Percentiles rank a stretch among this genome's conserved stretches.
Conservation (phyloP, 805 yeast genomes). For the Pichia phayaonensis region DNA sequence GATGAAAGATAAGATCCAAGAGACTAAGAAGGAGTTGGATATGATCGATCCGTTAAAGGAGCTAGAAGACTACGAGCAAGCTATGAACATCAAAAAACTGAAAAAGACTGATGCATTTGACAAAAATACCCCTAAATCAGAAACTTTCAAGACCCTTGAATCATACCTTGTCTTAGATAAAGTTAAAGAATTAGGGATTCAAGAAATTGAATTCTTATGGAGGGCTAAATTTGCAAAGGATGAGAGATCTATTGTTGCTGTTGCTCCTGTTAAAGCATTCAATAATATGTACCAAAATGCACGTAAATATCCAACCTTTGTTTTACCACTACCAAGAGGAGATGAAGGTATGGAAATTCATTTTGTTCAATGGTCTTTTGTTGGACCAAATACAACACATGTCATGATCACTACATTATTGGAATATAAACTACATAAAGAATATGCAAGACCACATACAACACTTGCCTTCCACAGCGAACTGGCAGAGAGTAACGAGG, state of each 20-base stretch:
- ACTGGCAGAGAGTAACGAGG: conserved; percentile 45
- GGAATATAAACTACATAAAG: conserved; percentile 84
- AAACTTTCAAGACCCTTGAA: conserved; percentile 63
- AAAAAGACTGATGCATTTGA: conserved; percentile 30
- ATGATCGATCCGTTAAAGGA: conserved; percentile 65
- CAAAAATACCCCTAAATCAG: conserved; percentile 24
- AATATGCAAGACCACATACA: conserved; percentile 92
- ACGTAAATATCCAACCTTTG: conserved; percentile 68
- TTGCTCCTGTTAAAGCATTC: conserved; percentile 50
- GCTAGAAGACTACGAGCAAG: conserved; percentile 41
- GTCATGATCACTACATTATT: conserved; percentile 87
- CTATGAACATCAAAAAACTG: conserved; percentile 13
- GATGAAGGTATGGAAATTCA: conserved; percentile 63
- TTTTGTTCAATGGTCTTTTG: conserved; percentile 89
- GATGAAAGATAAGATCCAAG: conserved; percentile 52
- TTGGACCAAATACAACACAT: conserved; percentile 76
- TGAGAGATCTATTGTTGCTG: conserved; percentile 58
- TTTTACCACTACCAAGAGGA: conserved; percentile 80
- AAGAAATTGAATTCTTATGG: conserved; percentile 80
- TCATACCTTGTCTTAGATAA: conserved; percentile 69
- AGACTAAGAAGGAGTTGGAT: conserved; percentile 47
- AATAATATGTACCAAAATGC: conserved; percentile 59
- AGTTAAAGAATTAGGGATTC: conserved; percentile 42
- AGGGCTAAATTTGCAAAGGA: conserved; percentile 69
- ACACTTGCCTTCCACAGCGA: conserved; percentile 85